These are phyloP conservation scores for Oryza longistaminata DNA, from an alignment of 176 grass and related monocot species.

Conservation along the genomic window DNA sequence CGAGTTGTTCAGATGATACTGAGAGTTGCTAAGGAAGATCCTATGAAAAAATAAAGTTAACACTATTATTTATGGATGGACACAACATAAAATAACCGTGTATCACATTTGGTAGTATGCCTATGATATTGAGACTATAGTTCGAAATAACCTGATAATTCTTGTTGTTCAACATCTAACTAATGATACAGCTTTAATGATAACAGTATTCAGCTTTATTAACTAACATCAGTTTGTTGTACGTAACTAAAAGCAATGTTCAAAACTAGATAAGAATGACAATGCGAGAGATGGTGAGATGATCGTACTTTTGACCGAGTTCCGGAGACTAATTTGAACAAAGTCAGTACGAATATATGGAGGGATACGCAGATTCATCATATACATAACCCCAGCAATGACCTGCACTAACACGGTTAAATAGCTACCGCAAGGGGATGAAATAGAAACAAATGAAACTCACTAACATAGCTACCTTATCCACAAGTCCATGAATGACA, in stretches of 20 bases:
- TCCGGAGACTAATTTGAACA: conserved; percentile 66
- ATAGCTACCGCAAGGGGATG: conserved; percentile 17
- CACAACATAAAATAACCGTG: conserved; percentile 3
- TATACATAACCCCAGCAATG: conserved; percentile 66
- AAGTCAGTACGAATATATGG: conserved; percentile 88
- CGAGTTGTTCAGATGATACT: not conserved
- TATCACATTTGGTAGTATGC: not conserved
- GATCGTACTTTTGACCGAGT: conserved; percentile 78
- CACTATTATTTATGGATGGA: conserved; percentile 6
- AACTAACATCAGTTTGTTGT: not conserved
- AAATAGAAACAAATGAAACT: conserved; percentile 37
- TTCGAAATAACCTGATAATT: not conserved
- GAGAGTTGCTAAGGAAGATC: conserved; percentile 8
- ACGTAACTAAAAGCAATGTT: not conserved
- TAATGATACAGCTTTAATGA: not conserved
- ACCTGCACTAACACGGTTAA: conserved; percentile 57
- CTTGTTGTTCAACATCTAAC: not conserved
- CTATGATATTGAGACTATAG: not conserved
- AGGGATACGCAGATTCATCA: conserved; percentile 73
- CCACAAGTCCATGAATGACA: conserved; percentile 92
- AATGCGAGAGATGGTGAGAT: conserved; percentile 5
- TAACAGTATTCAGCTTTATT: not conserved
- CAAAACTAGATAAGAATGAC: not conserved
- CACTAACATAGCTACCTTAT: conserved; percentile 64
- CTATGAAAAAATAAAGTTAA: not conserved